Base-by-base conservation (phyloP, 257 asterid species). In the Capsicum chinense region DNA sequence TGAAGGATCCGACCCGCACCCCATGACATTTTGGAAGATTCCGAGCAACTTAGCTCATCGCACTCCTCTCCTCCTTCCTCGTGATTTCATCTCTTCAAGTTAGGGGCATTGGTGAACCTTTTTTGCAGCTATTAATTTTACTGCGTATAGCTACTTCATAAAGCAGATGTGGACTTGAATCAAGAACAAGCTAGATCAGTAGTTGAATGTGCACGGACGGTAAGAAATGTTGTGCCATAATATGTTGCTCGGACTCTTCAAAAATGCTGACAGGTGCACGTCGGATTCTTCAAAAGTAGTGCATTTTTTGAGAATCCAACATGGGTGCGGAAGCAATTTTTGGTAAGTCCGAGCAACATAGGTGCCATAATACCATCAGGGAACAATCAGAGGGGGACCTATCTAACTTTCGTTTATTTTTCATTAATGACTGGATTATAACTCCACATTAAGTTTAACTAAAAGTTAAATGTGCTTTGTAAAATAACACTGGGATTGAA, bases 131-230 rank as follows among this genome's bases (percentile, higher is more conserved):
- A 14, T 39, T 69, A 69, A 69, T 69, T 69, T 39, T 15, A 9
- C 14, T 69, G 26, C 26, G 44, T 47, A 19, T 52, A 73, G 39
- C 42, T 73, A 73, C 12, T 11, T 73, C 21, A 33, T 10, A 70
- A n/a, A 47, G 37, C 11, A 47, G 44, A 73, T 19, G 44, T 73
- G 79, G 44, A 48, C 80, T 48, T 48, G 19, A 48, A 48, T 48
- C 44, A 73, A 73, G n/a, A 48, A 73, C 60, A 73, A 73, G 80
- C 13, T 73, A 73, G 59, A 47, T 58, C 59, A 47, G 11, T 73
- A n/a, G 80, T 73, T 73, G 80, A 5, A 44, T 1, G 57, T 71
- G 79, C 17, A 5, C 0, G 3, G 37, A 9, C 10, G 56, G 16
- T 17, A 71, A 71, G 17, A 71, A 10, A 71, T 71, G 58, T 0